Evolutionary conservation across 1,139 yeast species (phyloP), one percentile per base, ranked within the genome.

Genomic region (Yamadazyma atlantica): DNA sequence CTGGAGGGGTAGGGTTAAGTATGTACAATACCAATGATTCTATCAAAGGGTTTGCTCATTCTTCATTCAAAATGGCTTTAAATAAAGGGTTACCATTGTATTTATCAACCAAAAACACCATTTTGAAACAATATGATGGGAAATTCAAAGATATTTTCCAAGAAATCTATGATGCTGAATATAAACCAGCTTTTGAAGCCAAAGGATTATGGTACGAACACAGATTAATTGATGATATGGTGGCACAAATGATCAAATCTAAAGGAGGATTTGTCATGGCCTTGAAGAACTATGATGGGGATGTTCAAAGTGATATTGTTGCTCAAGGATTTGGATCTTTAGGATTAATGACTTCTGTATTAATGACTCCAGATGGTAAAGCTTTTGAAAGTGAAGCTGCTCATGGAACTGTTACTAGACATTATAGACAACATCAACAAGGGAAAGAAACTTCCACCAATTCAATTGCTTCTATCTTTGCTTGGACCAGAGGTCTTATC

Each of bases 291-390:
- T 85, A 85, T 57, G 94, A 85, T 60, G 94, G 94, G 63, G 94
- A 85, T 62, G 94, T 85, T 39, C 88, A 84, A 63, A 80, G 87
- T 6, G 94, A 85, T 59, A 83, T 85, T 51, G 90, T 85, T 39
- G 94, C 94, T 13, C 94, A 85, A 65, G 94, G 94, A 33, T 85
- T 85, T 51, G 94, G 94, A 19, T 85, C 92, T 6, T 68, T 85
- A 44, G 94, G 94, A 38, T 71, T 85, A 50, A 85, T 85, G 94
- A 85, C 94, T 14, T 85, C 92, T 2, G 88, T 82, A 12, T 73
- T 85, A 51, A 81, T 84, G 65, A 82, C 92, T n/a, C 89, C 94
- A 42, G 92, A 85, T 62, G 94, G 94, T 27, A 82, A 83, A 63
- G 78, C 90, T 12, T 85, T 81, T 55, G 92, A 85, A 63, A 71